Evolutionary conservation across 176 grass and related monocot species (phyloP).

Genomic region (Rhipidocladum racemiflorum): DNA sequence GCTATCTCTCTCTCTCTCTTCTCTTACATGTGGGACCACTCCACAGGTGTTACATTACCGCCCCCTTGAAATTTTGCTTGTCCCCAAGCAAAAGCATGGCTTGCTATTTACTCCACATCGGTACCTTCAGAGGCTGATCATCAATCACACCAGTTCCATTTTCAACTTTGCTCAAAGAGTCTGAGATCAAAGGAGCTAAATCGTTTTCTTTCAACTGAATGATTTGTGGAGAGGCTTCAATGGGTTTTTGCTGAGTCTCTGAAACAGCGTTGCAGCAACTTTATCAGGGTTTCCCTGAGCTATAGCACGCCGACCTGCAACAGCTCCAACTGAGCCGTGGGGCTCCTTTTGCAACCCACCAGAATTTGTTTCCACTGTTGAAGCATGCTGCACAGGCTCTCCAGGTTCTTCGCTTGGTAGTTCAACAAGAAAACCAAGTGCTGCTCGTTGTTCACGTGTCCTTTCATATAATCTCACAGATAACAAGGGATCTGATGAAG

Average conservation of each 20-base stretch:
- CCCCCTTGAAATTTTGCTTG: too few species aligned
- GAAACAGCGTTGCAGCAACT: conserved; percentile 70
- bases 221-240: too few species aligned
- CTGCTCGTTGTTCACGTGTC: conserved; percentile 67
- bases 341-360: conserved; percentile 33
- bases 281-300: conserved; percentile 84
- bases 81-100: too few species aligned
- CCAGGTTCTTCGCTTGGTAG: conserved; percentile 43
- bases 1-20: too few species aligned
- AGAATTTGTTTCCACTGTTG: conserved; percentile 34
- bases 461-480: conserved; percentile 81
- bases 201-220: conserved; percentile 64
- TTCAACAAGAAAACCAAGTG: conserved; percentile 90
- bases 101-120: conserved; percentile 86
- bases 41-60: too few species aligned
- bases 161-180: conserved; percentile 61
- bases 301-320: conserved; percentile 82
- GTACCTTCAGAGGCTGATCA: conserved; percentile 67
- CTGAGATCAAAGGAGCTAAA: conserved; percentile 53
- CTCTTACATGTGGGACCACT: too few species aligned
- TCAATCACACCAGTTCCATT: conserved; percentile 35
- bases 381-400: conserved; percentile 36
- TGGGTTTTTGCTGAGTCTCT: too few species aligned
- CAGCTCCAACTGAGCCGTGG: conserved; percentile 85
- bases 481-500: conserved; percentile 70